Conservation (phyloP, 768 basidiomycete species). For the Suillus brevipes region DNA sequence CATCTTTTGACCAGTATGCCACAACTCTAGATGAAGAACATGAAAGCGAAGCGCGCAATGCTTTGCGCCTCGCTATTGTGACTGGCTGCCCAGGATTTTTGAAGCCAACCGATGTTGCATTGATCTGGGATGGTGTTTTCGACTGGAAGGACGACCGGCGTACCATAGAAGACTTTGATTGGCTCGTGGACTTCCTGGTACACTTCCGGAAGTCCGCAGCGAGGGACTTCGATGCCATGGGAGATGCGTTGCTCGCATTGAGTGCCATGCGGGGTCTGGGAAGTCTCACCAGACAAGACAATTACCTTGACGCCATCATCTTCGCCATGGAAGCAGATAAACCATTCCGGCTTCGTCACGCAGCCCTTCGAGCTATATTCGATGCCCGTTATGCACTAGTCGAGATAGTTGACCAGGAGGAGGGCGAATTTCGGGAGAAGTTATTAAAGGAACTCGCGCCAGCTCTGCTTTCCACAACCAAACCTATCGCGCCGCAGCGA, state of each 20-base stretch:
- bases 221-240: conserved; percentile 5
- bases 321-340: conserved; percentile 7
- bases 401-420: neutral
- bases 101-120: neutral
- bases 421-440: neutral
- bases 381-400: neutral
- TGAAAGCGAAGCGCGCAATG: neutral
- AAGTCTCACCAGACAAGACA: neutral
- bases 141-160: neutral
- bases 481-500: neutral
- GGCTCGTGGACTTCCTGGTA: conserved; percentile 10
- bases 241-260: conserved; percentile 9
- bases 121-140: conserved; percentile 2
- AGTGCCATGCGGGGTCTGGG: conserved; percentile 5
- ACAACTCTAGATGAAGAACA: neutral
- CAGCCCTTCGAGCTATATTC: conserved; percentile 9
- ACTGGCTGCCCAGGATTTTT: neutral
- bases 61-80: conserved; percentile 8
- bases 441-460: neutral
- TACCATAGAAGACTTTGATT: neutral
- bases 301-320: conserved; percentile 4
- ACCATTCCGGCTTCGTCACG: conserved; percentile 6
- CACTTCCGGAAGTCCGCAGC: neutral
- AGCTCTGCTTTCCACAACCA: neutral
- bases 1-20: neutral